These are phyloP conservation scores for Inga oerstediana DNA, from an alignment of 306 rosid species.

Conservation along the genomic window DNA sequence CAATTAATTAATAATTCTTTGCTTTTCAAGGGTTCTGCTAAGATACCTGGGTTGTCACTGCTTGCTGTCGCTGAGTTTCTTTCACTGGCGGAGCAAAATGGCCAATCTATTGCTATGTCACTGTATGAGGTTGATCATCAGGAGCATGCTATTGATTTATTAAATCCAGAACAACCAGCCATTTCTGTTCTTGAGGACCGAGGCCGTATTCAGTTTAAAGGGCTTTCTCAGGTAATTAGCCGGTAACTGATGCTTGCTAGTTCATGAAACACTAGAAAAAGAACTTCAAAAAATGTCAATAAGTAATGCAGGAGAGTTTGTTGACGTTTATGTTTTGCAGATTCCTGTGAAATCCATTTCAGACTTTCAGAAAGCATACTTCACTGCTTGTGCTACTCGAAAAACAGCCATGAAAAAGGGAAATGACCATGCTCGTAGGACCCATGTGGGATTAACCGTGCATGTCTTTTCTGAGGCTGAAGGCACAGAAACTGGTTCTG, in stretches of 20 bases:
- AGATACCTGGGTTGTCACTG: conserved; percentile 71
- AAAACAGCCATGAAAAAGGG: conserved; percentile 56
- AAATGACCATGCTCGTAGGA: conserved; percentile 48
- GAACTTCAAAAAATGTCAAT: background rate
- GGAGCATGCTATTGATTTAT: conserved; percentile 73
- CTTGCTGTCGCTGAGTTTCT: conserved; percentile 68
- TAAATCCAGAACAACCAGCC: conserved; percentile 59
- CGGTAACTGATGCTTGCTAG: conserved; percentile 3
- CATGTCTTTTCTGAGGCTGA: conserved; percentile 48
- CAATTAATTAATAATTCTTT: conserved; percentile 4
- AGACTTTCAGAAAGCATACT: conserved; percentile 62
- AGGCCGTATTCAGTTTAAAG: conserved; percentile 79
- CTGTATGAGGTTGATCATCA: conserved; percentile 77
- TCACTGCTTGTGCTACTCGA: conserved; percentile 45
- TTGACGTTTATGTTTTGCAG: conserved; percentile 43
- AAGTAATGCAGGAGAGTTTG: conserved; percentile 3
- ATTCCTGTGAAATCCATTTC: conserved; percentile 59
- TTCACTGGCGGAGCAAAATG: conserved; percentile 53
- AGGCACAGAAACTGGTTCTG: conserved; percentile 26
- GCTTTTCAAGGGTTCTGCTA: conserved; percentile 71
- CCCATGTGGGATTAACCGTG: conserved; percentile 78
- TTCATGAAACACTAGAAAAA: background rate
- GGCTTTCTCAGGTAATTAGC: conserved; percentile 67
- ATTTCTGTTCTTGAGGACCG: conserved; percentile 69
- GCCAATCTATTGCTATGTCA: conserved; percentile 60